Evolutionary conservation across 2,329 filamentous ascomycete genomes (phyloP).

Genomic region (Penicillium concentricum): DNA sequence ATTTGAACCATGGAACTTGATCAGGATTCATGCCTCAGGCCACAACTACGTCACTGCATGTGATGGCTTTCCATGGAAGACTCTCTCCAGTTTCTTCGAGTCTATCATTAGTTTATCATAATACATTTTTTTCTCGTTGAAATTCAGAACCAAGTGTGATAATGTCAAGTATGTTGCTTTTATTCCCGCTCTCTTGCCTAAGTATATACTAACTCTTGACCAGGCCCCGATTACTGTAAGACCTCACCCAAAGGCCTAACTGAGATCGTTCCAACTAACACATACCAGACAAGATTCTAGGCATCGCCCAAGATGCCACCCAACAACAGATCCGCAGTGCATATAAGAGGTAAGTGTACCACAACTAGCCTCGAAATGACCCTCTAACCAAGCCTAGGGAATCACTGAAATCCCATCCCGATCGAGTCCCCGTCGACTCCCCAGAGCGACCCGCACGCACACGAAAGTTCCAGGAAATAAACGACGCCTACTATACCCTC

Average conservation of each 20-base stretch:
- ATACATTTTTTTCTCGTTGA: neutral
- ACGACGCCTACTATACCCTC: conserved; percentile 90
- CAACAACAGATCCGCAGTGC: conserved; percentile 85
- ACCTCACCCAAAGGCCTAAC: neutral
- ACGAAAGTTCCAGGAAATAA: conserved; percentile 84
- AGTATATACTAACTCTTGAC: conserved; percentile 12
- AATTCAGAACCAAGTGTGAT: neutral
- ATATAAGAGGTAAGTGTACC: conserved; percentile 73
- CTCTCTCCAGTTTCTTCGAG: neutral
- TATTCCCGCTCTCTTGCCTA: neutral
- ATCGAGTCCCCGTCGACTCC: conserved; percentile 79
- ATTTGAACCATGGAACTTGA: neutral
- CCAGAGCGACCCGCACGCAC: conserved; percentile 80
- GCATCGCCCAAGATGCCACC: conserved; percentile 69
- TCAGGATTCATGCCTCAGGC: conserved; percentile 9
- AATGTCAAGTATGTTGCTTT: conserved; percentile 27
- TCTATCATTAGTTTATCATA: neutral
- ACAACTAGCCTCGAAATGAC: neutral
- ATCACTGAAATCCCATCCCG: conserved; percentile 88
- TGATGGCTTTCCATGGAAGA: neutral
- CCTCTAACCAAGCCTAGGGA: conserved; percentile 54
- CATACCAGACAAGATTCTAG: conserved; percentile 67
- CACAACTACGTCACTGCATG: conserved; percentile 20
- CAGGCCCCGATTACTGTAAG: conserved; percentile 45
- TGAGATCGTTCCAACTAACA: conserved; percentile 3